phyloP scores from a whole-genome alignment of 345 rosid genomes.

The Eucalyptus pumila region DNA sequence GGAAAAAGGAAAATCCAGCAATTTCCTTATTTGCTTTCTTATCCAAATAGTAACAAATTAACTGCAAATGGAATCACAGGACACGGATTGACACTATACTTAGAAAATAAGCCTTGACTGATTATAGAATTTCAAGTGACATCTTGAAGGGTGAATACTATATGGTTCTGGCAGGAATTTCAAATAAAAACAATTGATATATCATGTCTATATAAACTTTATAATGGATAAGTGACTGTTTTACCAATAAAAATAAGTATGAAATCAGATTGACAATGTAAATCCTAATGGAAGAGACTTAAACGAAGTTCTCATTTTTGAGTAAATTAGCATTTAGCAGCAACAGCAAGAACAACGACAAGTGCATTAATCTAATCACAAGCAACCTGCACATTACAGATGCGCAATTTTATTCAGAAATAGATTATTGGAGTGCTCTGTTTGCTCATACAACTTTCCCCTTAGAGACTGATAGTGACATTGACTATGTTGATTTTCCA shows the following conservation, averaged over 20 bases:
- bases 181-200: neutral
- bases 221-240: neutral
- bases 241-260: neutral
- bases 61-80: neutral
- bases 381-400: neutral
- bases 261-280: neutral
- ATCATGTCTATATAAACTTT: neutral
- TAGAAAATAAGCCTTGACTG: neutral
- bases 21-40: neutral
- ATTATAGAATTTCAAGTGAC: neutral
- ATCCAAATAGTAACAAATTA: neutral
- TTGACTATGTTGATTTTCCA: too few relatives aligned
- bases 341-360: neutral
- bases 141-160: neutral
- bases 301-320: neutral
- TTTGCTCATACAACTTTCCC: neutral
- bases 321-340: neutral
- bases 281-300: neutral
- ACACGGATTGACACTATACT: neutral
- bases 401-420: neutral
- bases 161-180: neutral
- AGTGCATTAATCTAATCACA: neutral
- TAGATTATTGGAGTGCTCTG: neutral
- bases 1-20: neutral
- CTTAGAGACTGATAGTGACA: neutral